phyloP scores from a whole-genome alignment of 768 basidiomycete genomes.

The Mycena leptocephala region DNA sequence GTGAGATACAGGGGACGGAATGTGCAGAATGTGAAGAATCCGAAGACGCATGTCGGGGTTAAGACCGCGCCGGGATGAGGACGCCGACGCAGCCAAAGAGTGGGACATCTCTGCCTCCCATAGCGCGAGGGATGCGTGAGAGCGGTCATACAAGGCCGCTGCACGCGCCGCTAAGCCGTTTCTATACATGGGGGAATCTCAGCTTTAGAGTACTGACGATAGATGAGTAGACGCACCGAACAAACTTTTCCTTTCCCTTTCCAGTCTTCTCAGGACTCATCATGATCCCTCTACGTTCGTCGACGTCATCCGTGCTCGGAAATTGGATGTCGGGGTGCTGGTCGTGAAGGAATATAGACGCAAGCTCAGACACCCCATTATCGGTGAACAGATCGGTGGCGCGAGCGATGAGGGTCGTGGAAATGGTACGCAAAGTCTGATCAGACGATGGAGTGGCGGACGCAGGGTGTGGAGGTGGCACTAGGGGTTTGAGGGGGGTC shows the following conservation, averaged over 20 bases:
- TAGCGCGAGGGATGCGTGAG: constrained; percentile 62
- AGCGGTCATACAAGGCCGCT: constrained; percentile 58
- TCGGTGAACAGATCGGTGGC: constrained; percentile 70
- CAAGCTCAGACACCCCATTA: constrained; percentile 63
- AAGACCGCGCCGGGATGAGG: constrained; percentile 44
- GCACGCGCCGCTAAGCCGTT: constrained; percentile 71
- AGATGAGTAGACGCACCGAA: constrained; percentile 58
- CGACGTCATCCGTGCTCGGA: constrained; percentile 46
- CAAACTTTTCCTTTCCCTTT: constrained; percentile 61
- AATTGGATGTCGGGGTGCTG: constrained; percentile 56
- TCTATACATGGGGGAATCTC: constrained; percentile 48
- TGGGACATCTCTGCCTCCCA: constrained; percentile 70
- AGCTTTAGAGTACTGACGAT: not conserved
- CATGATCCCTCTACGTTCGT: constrained; percentile 66
- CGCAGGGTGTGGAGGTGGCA: constrained; percentile 30
- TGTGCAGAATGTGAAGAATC: constrained; percentile 60
- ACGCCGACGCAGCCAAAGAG: constrained; percentile 38
- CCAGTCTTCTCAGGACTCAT: constrained; percentile 72
- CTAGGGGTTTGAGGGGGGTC: constrained; percentile 27
- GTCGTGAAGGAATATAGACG: constrained; percentile 69
- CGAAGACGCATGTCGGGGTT: constrained; percentile 62
- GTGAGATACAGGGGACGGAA: constrained; percentile 37
- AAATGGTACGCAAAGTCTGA: constrained; percentile 61
- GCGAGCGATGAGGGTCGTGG: constrained; percentile 66
- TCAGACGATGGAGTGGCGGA: constrained; percentile 47